Evolutionary conservation across 768 basidiomycete genomes (phyloP), one percentile per base, ranked within the genome.

Genomic region (Kwoniella sp.): DNA sequence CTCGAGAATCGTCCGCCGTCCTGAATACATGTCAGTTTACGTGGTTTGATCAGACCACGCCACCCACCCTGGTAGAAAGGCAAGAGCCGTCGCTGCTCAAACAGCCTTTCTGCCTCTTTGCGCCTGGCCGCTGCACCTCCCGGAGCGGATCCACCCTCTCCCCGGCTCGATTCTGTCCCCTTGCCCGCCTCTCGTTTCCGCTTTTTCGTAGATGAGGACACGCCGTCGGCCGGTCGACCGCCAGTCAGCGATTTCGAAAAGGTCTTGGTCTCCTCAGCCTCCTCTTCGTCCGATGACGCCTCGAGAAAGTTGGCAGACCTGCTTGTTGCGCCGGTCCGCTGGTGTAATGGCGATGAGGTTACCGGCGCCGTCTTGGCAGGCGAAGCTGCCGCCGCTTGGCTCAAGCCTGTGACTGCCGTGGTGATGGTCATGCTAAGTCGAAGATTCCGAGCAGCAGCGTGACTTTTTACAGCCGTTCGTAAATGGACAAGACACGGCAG

Each of bases 11-110:
- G 44, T 46, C 36, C 60, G 54, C 32, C 69, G 52, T 14, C 66
- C 70, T 71, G 39, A 14, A 1, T 34, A n/a, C 29, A 50, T 20
- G 6, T 14, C 20, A 11, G 9, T 26, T 28, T 5, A 1, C 3
- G 3, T 3, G 6, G 9, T 41, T 23, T 23, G 5, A 44, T 4
- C 1, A 27, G n/a, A 44, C 22, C 23, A 12, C 20, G 12, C n/a
- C 1, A 39, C 41, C 63, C 40, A 69, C 70, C 71, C 54, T 65
- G 65, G 32, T 70, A 71, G 45, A 73, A 71, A 3, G 71, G 71
- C 44, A 73, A 44, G 26, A 62, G 47, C 45, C 57, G 46, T 26
- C 69, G 45, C 3, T 56, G 62, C 49, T 57, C 48, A 27, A 58
- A 59, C 34, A 73, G 38, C 33, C 51, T 60, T 25, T 63, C 57